These are phyloP conservation scores for Lactifluus volemus DNA, from an alignment of 768 basidiomycete genomes.

Conservation along the genomic window DNA sequence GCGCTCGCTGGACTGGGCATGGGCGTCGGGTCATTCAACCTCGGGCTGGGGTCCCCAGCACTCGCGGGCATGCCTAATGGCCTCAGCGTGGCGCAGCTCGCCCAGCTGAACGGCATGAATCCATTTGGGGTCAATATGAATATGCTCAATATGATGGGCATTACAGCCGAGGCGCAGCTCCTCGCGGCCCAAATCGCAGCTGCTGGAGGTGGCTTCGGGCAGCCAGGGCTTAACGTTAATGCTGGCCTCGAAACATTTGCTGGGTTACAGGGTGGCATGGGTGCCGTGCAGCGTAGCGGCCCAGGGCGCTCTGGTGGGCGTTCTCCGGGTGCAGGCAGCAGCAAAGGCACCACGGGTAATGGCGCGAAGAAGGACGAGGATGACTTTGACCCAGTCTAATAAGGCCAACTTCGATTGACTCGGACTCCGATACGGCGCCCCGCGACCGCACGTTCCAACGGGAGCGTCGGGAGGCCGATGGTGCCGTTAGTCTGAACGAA, in stretches of 20 bases:
- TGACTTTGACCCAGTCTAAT: slow-evolving; percentile 85
- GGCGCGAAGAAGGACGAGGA: slow-evolving; percentile 75
- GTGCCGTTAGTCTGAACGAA: slow-evolving; percentile 7
- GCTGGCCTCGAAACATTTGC: slow-evolving; percentile 29
- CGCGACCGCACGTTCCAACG: background rate
- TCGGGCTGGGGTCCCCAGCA: slow-evolving; percentile 42
- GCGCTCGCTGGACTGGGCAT: slow-evolving; percentile 35
- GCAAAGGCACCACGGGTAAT: slow-evolving; percentile 19
- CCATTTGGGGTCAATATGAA: slow-evolving; percentile 51
- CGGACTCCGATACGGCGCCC: no score
- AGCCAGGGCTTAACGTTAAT: slow-evolving; percentile 33
- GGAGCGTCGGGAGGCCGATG: slow-evolving; percentile 8
- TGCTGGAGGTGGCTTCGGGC: slow-evolving; percentile 42
- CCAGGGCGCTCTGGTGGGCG: slow-evolving; percentile 39
- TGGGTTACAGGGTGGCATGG: slow-evolving; percentile 42
- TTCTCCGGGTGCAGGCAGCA: slow-evolving; percentile 34
- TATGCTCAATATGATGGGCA: slow-evolving; percentile 66
- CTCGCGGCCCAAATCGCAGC: slow-evolving; percentile 83
- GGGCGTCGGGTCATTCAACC: slow-evolving; percentile 35
- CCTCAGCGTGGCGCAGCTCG: slow-evolving; percentile 29
- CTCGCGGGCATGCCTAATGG: slow-evolving; percentile 45
- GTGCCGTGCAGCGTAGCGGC: slow-evolving; percentile 33
- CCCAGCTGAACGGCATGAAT: slow-evolving; percentile 41
- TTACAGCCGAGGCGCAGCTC: slow-evolving; percentile 76
- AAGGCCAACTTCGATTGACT: no score